phyloP scores from a whole-genome alignment of 768 basidiomycete genomes.

The Rhizopogon salebrosus region DNA sequence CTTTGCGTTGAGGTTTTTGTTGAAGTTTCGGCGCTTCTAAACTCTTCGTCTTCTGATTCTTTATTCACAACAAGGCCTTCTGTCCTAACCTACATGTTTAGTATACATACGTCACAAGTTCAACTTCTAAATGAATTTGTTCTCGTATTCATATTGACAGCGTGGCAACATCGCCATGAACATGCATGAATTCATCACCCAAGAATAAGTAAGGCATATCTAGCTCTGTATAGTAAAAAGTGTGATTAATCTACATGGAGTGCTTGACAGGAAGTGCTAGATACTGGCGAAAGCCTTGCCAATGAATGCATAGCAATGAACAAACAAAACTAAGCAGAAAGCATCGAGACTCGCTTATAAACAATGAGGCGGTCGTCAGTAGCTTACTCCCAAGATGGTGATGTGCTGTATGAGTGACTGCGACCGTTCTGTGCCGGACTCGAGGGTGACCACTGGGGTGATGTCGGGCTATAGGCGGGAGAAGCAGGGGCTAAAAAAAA shows the following conservation, averaged over 20 bases:
- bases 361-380: conserved; percentile 4
- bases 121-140: neutral
- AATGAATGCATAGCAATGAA: conserved; percentile 2
- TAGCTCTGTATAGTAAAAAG: conserved; percentile 19
- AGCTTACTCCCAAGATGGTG: conserved; percentile 48
- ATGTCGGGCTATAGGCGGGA: conserved; percentile 82
- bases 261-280: conserved; percentile 24
- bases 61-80: no score
- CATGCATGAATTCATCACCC: no score
- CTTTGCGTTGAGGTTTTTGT: neutral
- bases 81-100: conserved; percentile 7
- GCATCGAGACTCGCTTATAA: conserved; percentile 7
- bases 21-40: no score
- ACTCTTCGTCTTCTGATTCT: no score
- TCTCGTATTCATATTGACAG: no score
- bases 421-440: conserved; percentile 63
- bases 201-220: conserved; percentile 10
- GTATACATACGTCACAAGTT: neutral
- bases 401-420: conserved; percentile 39
- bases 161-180: no score
- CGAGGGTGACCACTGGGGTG: conserved; percentile 78
- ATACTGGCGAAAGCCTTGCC: conserved; percentile 8
- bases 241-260: conserved; percentile 32
- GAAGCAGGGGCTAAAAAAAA: conserved; percentile 64
- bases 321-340: conserved; percentile 1